Percentiles rank a stretch among this genome's conserved stretches.
Conservation (phyloP, 371 early-diverging fungal species). For the Mucor ambiguus region DNA sequence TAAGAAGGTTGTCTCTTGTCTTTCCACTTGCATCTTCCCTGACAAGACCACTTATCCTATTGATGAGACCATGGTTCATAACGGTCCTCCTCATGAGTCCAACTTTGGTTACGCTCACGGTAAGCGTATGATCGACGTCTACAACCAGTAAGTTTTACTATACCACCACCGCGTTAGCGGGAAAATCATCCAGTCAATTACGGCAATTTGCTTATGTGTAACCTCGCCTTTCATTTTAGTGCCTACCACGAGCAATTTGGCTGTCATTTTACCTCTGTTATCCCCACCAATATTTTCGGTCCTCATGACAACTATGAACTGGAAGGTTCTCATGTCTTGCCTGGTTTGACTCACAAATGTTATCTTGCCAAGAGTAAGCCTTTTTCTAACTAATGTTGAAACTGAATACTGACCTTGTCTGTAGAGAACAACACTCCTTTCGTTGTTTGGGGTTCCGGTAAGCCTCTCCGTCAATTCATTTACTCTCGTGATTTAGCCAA, state of each 20-base stretch:
- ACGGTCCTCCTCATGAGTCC: constrained; percentile 84
- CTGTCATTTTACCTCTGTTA: constrained; percentile 80
- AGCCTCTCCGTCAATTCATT: constrained; percentile 88
- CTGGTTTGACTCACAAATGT: constrained; percentile 87
- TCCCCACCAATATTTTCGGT: constrained; percentile 90
- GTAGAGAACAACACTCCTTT: constrained; percentile 77
- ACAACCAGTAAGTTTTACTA: constrained; percentile 67
- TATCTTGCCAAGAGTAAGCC: constrained; percentile 73
- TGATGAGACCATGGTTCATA: constrained; percentile 88
- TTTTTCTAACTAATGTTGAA: not conserved
- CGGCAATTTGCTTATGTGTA: constrained; percentile 6
- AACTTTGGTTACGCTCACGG: constrained; percentile 91
- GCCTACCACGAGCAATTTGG: constrained; percentile 85
- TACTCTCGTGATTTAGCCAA: constrained; percentile 85
- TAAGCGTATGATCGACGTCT: constrained; percentile 88
- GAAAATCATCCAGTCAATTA: constrained; percentile 1
- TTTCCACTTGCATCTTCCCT: constrained; percentile 89
- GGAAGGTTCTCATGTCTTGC: constrained; percentile 86
- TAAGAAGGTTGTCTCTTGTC: constrained; percentile 85
- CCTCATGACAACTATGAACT: constrained; percentile 84
- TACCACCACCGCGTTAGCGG: not conserved
- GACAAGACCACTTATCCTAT: constrained; percentile 88
- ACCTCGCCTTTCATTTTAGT: constrained; percentile 31
- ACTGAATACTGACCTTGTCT: not conserved
- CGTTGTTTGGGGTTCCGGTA: constrained; percentile 78